phyloP scores from a whole-genome alignment of 2,329 filamentous ascomycete genomes.

The Colletotrichum musae region DNA sequence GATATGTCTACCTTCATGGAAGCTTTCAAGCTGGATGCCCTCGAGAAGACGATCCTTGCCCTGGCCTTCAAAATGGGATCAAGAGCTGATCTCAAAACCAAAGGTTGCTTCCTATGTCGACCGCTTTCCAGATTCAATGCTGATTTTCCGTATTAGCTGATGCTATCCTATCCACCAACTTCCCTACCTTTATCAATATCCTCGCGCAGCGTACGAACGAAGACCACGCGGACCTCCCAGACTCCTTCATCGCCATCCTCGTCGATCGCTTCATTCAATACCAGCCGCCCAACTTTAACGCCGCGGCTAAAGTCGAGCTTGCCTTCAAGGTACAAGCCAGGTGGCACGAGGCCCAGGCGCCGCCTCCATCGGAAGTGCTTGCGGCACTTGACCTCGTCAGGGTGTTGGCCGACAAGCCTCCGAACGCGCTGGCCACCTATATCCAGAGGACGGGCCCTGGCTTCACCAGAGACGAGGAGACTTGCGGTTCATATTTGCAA shows the following conservation, averaged over 20 bases:
- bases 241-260: slow-evolving; percentile 82
- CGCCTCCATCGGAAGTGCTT: slow-evolving; percentile 77
- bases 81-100: slow-evolving; percentile 86
- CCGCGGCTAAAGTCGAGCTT: slow-evolving; percentile 79
- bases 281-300: slow-evolving; percentile 88
- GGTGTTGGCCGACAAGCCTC: slow-evolving; percentile 71
- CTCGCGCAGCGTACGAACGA: slow-evolving; percentile 76
- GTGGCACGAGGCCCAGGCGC: slow-evolving; percentile 74
- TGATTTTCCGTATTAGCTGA: slow-evolving; percentile 74
- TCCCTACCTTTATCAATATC: slow-evolving; percentile 82
- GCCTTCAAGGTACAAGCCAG: slow-evolving; percentile 76
- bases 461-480: slow-evolving; percentile 82
- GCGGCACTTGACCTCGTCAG: slow-evolving; percentile 79
- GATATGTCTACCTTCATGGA: slow-evolving; percentile 96
- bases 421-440: slow-evolving; percentile 72
- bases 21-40: slow-evolving; percentile 92
- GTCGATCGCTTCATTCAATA: slow-evolving; percentile 90
- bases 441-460: slow-evolving; percentile 83
- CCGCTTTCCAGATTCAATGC: slow-evolving; percentile 58
- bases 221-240: slow-evolving; percentile 75
- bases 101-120: slow-evolving; percentile 71
- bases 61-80: slow-evolving; percentile 89
- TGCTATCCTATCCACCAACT: slow-evolving; percentile 87
- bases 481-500: slow-evolving; percentile 69
- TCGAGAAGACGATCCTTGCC: slow-evolving; percentile 89